Conservation (phyloP, 1,284 basidiomycete genomes). For the Anthracocystis walkeri region DNA sequence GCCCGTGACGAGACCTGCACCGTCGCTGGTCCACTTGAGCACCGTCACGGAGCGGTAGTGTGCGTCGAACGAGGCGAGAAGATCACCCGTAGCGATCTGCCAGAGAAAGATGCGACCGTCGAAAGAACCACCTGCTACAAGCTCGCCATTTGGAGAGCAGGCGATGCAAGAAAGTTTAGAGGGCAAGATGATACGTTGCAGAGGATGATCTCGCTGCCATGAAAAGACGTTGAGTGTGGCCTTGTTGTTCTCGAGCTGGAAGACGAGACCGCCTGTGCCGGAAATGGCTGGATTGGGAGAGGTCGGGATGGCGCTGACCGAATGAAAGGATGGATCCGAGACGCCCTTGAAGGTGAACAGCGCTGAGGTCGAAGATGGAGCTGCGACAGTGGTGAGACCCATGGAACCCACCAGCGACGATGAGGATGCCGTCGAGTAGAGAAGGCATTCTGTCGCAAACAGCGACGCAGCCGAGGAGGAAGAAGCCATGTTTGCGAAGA, state of each 20-base stretch:
- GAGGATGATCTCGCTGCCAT: conserved; percentile 78
- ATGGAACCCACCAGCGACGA: conserved; percentile 45
- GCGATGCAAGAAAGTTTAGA: conserved; percentile 86
- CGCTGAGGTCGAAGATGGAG: conserved; percentile 51
- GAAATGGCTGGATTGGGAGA: conserved; percentile 73
- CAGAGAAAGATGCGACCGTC: conserved; percentile 92
- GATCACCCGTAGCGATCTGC: conserved; percentile 91
- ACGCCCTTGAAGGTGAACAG: conserved; percentile 59
- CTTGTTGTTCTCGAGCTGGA: conserved; percentile 82
- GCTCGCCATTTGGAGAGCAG: conserved; percentile 79
- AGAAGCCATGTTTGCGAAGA: conserved; percentile 18
- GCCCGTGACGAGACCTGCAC: conserved; percentile 82
- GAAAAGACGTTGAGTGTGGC: conserved; percentile 82
- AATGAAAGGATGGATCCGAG: conserved; percentile 49
- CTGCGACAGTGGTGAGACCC: conserved; percentile 48
- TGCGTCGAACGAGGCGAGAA: conserved; percentile 90
- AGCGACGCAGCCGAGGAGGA: conserved; percentile 42
- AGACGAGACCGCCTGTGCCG: conserved; percentile 79
- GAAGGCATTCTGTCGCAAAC: conserved; percentile 56
- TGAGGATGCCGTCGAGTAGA: conserved; percentile 56
- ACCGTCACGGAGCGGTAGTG: conserved; percentile 90
- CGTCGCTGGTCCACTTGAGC: conserved; percentile 84
- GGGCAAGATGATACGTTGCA: conserved; percentile 86
- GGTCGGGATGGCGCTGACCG: conserved; percentile 39
- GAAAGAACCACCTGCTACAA: conserved; percentile 86